Evolutionary conservation across 2,329 filamentous ascomycete genomes (phyloP), one percentile per base, ranked within the genome.

Genomic region (Zasmidium cellare): DNA sequence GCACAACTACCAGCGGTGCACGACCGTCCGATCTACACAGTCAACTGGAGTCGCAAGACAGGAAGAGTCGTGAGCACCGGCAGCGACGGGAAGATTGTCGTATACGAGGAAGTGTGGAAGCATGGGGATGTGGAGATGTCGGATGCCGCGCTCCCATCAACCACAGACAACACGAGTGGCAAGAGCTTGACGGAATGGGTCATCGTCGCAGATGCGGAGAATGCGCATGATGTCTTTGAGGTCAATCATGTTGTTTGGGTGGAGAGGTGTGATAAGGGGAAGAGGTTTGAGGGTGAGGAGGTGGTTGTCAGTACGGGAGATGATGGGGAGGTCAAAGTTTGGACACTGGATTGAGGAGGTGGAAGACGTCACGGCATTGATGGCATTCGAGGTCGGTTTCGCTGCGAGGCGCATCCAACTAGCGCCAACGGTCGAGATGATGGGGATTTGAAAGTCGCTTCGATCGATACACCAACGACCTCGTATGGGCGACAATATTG

Each of bases 171-270:
- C 16, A 46, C 46, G 2, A 22, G 5, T 16, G 22, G 20, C 14
- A 51, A 56, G 14, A 56, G 3, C 44, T 61, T 70, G 46, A 84
- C 82, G 1, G 81, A 84, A 59, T 97, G 94, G 94, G 79, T 81
- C 6, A 75, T 93, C 2, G 70, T 96, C 16, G 84, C 86, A 0
- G 83, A 84, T n/a, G 71, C 89, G 1, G 81, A 87, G 49, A 87
- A 87, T 31, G 90, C 88, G 1, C 94, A 99, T 72, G 92, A 91
- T 0, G 90, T 96, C 2, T 97, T 93, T 70, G 94, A 99, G 76
- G 83, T 97, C 63, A 99, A 99, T 69, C 92, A 97, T 74, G 83
- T 94, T 50, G 86, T 85, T 1, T 99, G 94, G 94, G 92, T 91
- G 64, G 84, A 82, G 66, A 82, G 92, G 57, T 89, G 85, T 57